Percentiles rank a stretch among this genome's conserved stretches.
phyloP scores from a whole-genome alignment of 2,329 filamentous ascomycete species.

The Penicillium sp. region DNA sequence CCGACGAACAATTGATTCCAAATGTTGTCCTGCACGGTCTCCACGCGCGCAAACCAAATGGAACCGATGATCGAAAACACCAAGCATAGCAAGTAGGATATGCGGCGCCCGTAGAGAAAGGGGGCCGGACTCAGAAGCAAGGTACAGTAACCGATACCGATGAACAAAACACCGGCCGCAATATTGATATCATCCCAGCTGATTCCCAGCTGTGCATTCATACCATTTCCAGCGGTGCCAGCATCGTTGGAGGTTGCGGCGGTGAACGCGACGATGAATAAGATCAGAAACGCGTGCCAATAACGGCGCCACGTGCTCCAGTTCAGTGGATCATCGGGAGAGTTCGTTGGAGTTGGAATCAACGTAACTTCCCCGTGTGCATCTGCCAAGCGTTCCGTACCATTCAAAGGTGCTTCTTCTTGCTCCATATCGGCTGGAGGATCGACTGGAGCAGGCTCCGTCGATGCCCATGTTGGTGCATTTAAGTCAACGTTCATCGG shows the following conservation, averaged over 20 bases:
- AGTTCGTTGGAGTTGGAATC: conserved; percentile 54
- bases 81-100: conserved; percentile 57
- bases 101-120: conserved; percentile 56
- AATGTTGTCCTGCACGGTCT: conserved; percentile 48
- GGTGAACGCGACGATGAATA: conserved; percentile 51
- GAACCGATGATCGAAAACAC: conserved; percentile 51
- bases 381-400: conserved; percentile 25
- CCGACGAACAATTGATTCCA: conserved; percentile 60
- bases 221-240: conserved; percentile 52
- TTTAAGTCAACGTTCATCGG: conserved; percentile 3
- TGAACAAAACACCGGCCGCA: conserved; percentile 57
- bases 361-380: conserved; percentile 50
- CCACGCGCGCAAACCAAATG: conserved; percentile 54
- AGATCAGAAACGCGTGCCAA: conserved; percentile 54
- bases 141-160: conserved; percentile 58
- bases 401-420: conserved; percentile 8
- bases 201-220: conserved; percentile 53
- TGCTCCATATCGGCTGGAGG: conserved; percentile 6
- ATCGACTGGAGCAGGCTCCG: background rate
- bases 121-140: conserved; percentile 55
- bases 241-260: conserved; percentile 59
- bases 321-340: conserved; percentile 55
- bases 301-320: conserved; percentile 51
- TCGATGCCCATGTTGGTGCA: background rate
- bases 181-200: conserved; percentile 56